Base-by-base conservation (phyloP, 1,284 basidiomycete species). In the Apiotrichum gamsii region DNA sequence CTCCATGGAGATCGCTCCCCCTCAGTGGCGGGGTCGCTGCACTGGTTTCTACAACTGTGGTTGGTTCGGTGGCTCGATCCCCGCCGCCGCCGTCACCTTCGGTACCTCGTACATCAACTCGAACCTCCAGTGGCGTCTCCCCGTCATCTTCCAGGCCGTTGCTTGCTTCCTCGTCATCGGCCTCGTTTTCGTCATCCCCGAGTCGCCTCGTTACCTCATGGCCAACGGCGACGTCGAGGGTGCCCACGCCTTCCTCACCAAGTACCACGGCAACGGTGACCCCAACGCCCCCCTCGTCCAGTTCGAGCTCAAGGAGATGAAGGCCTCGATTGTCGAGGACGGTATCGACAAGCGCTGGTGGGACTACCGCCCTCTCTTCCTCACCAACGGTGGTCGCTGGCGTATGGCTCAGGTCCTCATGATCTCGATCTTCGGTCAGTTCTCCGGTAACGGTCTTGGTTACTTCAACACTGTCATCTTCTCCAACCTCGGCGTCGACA, bases 341-440 rank as follows among this genome's bases (percentile, higher is more conserved):
- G 81, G 77, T 19, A 77, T 78, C 14, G 81, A 83, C 65, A 82
- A 82, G 66, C 72, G 77, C 44, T 82, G 80, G 79, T 81, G 76
- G 75, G 69, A 71, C 51, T 68, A 63, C 58, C 57, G 61, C 53
- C 57, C 57, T 3, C 56, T 64, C 21, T 61, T 63, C 54, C 11
- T 51, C 14, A 60, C 61, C 30, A 35, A 48, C 19, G 58, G 55
- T 30, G 59, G 60, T 39, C 63, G 62, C 46, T 65, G 60, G 59
- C 52, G 59, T 31, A 65, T 60, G 57, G 45, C 56, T 25, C 61
- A 64, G 45, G 67, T 69, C 14, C 49, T 67, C 30, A 59, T 69
- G 61, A 69, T 69, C 44, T 62, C 59, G n/a, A 50, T 67, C 46
- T 65, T 64, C 37, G 66, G 65, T n/a, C 80, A 81, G 72, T 81